Evolutionary conservation across 2,329 filamentous ascomycete species (phyloP).

Genomic region (Exophiala dermatitidis): DNA sequence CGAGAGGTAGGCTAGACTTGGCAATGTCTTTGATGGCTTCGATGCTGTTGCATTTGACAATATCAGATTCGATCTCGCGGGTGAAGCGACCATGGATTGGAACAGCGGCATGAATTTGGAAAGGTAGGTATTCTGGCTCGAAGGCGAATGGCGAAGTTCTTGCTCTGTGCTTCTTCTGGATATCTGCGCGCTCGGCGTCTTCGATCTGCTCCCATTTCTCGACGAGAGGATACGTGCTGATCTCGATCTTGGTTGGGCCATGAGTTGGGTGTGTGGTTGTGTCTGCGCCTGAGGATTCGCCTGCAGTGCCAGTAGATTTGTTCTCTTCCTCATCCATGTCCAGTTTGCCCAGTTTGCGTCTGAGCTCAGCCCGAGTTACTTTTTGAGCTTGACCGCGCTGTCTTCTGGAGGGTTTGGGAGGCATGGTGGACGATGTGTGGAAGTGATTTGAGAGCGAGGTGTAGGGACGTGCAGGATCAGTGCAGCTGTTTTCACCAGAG

Average conservation of each 20-base stretch:
- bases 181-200: background rate
- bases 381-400: background rate
- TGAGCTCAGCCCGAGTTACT: background rate
- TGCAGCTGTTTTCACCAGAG: no score
- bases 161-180: background rate
- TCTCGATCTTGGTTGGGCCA: slow-evolving; percentile 1
- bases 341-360: background rate
- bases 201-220: slow-evolving; percentile 8
- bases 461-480: no score
- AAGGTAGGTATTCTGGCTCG: slow-evolving; percentile 4
- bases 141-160: background rate
- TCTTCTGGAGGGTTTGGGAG: background rate
- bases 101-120: slow-evolving; percentile 7
- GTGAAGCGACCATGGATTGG: slow-evolving; percentile 7
- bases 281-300: background rate
- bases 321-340: background rate
- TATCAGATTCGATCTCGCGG: slow-evolving; percentile 9
- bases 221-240: slow-evolving; percentile 1
- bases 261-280: background rate
- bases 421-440: background rate
- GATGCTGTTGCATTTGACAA: slow-evolving; percentile 8
- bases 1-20: slow-evolving; percentile 3
- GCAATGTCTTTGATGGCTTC: slow-evolving; percentile 12
- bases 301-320: background rate
- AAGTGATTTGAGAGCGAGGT: background rate